Base-by-base conservation (phyloP, 306 rosid genomes). In the Pterocarpus macrocarpus region DNA sequence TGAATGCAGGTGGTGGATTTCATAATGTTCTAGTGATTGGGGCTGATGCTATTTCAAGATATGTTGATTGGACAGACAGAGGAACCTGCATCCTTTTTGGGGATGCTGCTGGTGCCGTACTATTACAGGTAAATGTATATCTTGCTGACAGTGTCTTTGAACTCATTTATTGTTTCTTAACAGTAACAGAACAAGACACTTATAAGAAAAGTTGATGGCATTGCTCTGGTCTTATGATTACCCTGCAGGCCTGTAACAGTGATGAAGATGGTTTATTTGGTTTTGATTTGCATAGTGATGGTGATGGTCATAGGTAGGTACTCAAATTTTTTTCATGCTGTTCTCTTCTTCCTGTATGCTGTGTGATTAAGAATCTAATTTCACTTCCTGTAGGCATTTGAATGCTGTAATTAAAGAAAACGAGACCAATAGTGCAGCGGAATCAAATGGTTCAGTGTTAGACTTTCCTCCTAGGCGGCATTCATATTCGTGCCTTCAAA, bases 31-130 rank as follows among this genome's bases (percentile, higher is more conserved):
- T 96, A 47, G 97, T 96, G 56, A 73, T 96, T 10, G 99, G 99
- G 47, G 99, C 98, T 17, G 99, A 96, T 82, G 91, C 97, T 70
- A 94, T 96, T 87, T 93, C 99, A 69, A 94, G 97, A 70, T 86
- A 86, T 67, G 97, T 96, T 52, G 98, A 96, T 82, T 96, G 99
- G 99, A 88, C 97, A 0, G 99, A 96, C 85, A 88, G 99, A 88
- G 96, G 97, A 52, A 85, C 88, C 30, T 96, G 99, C 85, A 93
- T 96, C 83, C 97, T 96, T 76, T 96, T 96, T 52, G 99, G 98
- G 33, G 99, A 96, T 85, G 99, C 94, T 82, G 99, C 99, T 13
- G 98, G 98, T 73, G 99, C 99, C 73, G 97, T 96, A 43, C 50
- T 96, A 58, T 80, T 93, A 83, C 99, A 96, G 98, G 99, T 96